A percentile compares a stretch with the other conserved stretches of the same genome.
phyloP scores from a whole-genome alignment of 495 filamentous ascomycete genomes.

The Xylaria grammica region DNA sequence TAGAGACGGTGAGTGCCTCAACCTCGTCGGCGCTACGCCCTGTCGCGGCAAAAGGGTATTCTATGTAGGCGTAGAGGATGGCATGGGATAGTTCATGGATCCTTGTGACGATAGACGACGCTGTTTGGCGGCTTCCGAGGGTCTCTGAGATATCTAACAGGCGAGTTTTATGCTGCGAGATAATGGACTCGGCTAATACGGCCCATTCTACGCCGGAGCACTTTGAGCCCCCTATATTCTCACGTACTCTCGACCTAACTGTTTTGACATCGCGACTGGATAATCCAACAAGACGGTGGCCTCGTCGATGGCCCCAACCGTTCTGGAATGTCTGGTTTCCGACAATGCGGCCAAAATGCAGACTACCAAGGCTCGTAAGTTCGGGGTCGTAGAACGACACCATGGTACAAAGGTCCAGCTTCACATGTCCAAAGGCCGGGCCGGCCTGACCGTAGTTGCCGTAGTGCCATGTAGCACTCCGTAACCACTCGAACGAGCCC shows the following conservation, averaged over 20 bases:
- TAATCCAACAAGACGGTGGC: background rate
- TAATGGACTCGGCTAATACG: background rate
- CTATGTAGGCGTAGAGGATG: background rate
- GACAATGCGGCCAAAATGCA: background rate
- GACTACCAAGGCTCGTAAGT: background rate
- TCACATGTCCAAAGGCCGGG: constrained; percentile 3
- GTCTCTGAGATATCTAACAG: background rate
- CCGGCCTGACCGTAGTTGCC: constrained; percentile 18
- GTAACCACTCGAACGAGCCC: constrained; percentile 35
- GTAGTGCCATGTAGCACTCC: constrained; percentile 36
- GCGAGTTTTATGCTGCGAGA: background rate
- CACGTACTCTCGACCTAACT: background rate
- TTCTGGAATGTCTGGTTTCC: constrained; percentile 2
- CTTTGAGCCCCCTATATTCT: background rate
- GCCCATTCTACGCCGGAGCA: background rate
- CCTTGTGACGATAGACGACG: background rate
- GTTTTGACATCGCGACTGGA: background rate
- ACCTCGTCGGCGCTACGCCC: background rate
- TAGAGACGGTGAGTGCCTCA: constrained; percentile 1
- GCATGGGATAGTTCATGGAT: background rate
- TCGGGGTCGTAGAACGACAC: constrained; percentile 1
- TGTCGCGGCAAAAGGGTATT: background rate
- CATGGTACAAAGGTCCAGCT: constrained; percentile 1
- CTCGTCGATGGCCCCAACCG: background rate
- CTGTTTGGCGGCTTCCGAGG: background rate